Base-by-base conservation (phyloP, 108 stramenopile genomes). In the Fragilariopsis cylindrus region DNA sequence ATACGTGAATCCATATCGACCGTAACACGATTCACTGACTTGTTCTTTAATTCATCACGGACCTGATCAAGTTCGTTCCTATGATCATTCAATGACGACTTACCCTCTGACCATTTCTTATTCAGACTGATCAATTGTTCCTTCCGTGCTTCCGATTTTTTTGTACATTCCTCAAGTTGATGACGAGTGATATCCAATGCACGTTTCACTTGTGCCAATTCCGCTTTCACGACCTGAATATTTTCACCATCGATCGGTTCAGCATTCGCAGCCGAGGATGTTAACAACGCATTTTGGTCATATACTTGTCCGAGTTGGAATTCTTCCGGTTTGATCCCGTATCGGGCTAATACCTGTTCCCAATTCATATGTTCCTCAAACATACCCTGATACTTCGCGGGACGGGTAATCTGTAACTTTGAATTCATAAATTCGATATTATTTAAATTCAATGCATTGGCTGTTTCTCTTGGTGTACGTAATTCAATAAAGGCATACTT, bases 401-500 rank as follows among this genome's bases (percentile, higher is more conserved):
- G 97, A 55, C 97, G 83, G 16, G 89, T 89, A 21, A 98, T 91
- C 39, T 93, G 83, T 16, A 98, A 76, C 56, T 82, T 78, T 45
- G 90, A 76, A 45, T 95, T 96, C 85, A 96, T 81, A 78, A 92
- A 98, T 2, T 94, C 94, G 70, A 98, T 97, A 65, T 94, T 92
- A 83, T 95, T 96, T 70, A 97, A 78, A 84, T 95, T 96, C 71
- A 98, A 78, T 5, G 96, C 93, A 79, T 92, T 89, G 42, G 87
- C 85, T 16, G 96, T 90, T 74, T 98, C 97, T 63, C 92, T 82
- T 6, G 87, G 78, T 5, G 88, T 87, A 39, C 95, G 81, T 54
- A 94, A 49, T 74, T 97, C 97, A 39, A 98, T 90, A 82, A 98
- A 98, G 8, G 95, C 95, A 82, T 95, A 97, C 82, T 96, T 96